Evolutionary conservation across 495 filamentous ascomycete genomes (phyloP).

Genomic region (Thozetella sp.): DNA sequence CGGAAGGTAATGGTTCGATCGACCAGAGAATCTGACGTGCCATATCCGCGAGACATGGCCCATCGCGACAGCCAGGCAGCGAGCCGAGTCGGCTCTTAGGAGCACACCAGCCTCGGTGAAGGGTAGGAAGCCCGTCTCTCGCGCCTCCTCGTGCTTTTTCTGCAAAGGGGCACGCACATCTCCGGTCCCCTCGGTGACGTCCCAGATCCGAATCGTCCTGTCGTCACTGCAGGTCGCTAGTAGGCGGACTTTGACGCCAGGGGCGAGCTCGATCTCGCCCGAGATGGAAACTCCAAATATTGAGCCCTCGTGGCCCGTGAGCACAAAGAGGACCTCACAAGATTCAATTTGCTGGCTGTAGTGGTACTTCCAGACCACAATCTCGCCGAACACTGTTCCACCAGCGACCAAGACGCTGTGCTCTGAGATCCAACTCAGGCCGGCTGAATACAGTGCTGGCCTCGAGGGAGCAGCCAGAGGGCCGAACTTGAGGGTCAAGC

Average conservation of each 20-base stretch:
- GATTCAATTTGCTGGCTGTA: slow-evolving; percentile 15
- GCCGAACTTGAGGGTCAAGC: slow-evolving; percentile 23
- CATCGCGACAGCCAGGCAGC: slow-evolving; percentile 68
- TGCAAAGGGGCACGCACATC: background rate
- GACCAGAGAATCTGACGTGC: slow-evolving; percentile 65
- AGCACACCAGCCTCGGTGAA: slow-evolving; percentile 23
- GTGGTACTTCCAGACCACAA: slow-evolving; percentile 82
- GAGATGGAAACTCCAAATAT: slow-evolving; percentile 89
- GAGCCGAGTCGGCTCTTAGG: slow-evolving; percentile 16
- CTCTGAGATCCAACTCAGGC: slow-evolving; percentile 59
- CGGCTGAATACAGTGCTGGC: slow-evolving; percentile 87
- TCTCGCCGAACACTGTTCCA: slow-evolving; percentile 92
- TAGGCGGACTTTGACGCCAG: slow-evolving; percentile 48
- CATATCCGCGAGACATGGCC: slow-evolving; percentile 91
- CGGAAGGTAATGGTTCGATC: slow-evolving; percentile 6
- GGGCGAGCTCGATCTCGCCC: slow-evolving; percentile 42
- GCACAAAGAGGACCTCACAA: slow-evolving; percentile 63
- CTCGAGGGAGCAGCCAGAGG: slow-evolving; percentile 68
- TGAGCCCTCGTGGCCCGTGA: slow-evolving; percentile 91
- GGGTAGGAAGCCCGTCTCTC: slow-evolving; percentile 52
- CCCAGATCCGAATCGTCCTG: slow-evolving; percentile 87
- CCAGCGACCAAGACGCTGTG: slow-evolving; percentile 73
- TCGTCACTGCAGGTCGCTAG: slow-evolving; percentile 96
- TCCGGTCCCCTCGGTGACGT: slow-evolving; percentile 53
- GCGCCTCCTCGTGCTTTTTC: slow-evolving; percentile 19